Base-by-base conservation (phyloP, 768 basidiomycete genomes). In the Podaxis carcinomalis region DNA sequence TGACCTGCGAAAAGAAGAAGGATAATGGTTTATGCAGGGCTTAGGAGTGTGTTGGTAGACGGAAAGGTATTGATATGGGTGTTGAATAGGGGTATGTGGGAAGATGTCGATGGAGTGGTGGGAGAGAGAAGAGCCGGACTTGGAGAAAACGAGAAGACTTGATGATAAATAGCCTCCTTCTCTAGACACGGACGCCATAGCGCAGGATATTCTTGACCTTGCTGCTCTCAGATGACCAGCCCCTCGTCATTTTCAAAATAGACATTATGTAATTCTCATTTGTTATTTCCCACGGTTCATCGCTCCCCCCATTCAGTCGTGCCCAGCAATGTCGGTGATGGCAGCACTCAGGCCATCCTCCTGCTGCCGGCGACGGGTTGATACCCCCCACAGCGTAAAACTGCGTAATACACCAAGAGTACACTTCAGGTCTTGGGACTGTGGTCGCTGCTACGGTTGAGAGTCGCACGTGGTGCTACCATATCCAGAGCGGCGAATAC, bases 1-100 rank as follows among this genome's bases (percentile, higher is more conserved):
- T 1, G 39, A 56, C 54, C 57, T 57, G 57, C 57, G 57, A 57
- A 50, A 57, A 57, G 49, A 51, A 57, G 35, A 19, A 37, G 52
- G n/a, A 14, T 13, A 50, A 49, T 37, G 10, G 46, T 50, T 57
- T 57, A 57, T 6, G 35, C 46, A 39, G 36, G 14, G 32, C 9
- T 49, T 21, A 51, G 46, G 32, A 37, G 3, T 54, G 14, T 1
- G 35, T 21, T 13, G 32, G 36, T 14, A 28, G 10, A 39, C 13
- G 52, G 21, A 44, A 16, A 16, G 42, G 11, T 44, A 44, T 19
- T 13, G 42, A 44, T 44, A 6, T 9, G 6, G 14, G 4, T 3
- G 19, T 44, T 44, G 11, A 9, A 19, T 44, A 44, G 11, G 14
- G 2, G 13, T 44, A 44, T 54, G 21, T 54, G 47, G 32, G 46